Base-by-base conservation (phyloP, 1,139 yeast genomes). In the Taphrina pruni region DNA sequence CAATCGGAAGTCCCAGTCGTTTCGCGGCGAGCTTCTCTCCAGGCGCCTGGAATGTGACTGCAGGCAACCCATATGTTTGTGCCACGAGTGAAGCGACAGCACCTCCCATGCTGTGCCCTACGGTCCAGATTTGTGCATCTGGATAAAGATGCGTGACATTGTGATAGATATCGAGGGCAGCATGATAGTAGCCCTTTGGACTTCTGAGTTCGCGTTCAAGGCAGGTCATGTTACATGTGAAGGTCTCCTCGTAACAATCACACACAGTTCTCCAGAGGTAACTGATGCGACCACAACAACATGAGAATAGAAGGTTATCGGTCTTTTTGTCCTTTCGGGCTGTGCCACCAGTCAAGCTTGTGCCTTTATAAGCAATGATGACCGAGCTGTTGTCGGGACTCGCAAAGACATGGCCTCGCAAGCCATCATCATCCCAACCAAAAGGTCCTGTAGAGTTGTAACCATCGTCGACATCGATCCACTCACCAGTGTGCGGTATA, bases 31-130 rank as follows among this genome's bases (percentile, higher is more conserved):
- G 80, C 78, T 86, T 80, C 75, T 95, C 99, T 1, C 97, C 97
- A 0, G 98, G 98, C 0, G 98, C 91, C 78, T 94, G 97, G 76
- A 88, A 91, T 0, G 97, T 86, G 0, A 95, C 96, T 0, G 85
- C 91, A 0, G 99, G 98, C 17, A 65, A 56, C 0, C 98, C 98
- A 79, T 83, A 92, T 0, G 99, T 93, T 68, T 97, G 82, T 0
- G 96, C 98, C 58, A 94, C 78, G 65, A 95, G 80, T 39, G 91
- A 83, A 1, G 96, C 88, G 60, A 95, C 80, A 0, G 97, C 86
- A 0, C 98, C 99, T 0, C 99, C 99, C 55, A 94, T 81, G 0
- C 98, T 93, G 77, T 94, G 99, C 1, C 99, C 99, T 0, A 97
- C 89, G 3, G 90, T 82, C 98, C 99, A 94, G 39, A 94, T 86